phyloP scores from a whole-genome alignment of 495 filamentous ascomycete species.

The Aspergillus panamensis region DNA sequence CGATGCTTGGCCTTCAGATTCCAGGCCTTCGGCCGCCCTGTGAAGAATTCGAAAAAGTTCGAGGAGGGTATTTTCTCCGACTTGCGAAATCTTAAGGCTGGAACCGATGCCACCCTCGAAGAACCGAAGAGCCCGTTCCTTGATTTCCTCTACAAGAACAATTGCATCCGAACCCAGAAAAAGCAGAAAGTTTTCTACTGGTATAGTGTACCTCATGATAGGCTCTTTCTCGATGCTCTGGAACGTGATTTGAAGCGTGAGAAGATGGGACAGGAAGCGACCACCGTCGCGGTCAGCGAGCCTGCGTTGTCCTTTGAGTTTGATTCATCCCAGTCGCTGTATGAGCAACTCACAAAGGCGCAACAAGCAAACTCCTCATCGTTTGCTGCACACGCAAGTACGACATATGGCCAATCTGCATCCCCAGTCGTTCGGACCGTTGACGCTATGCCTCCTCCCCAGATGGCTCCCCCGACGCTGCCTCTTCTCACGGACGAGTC shows the following conservation, averaged over 20 bases:
- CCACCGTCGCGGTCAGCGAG: conserved; percentile 92
- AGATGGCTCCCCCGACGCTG: conserved; percentile 67
- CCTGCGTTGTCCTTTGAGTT: conserved; percentile 97
- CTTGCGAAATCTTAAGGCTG: conserved; percentile 94
- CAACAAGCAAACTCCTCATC: conserved; percentile 98
- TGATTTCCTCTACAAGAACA: conserved; percentile 99
- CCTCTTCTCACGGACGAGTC: conserved; percentile 77
- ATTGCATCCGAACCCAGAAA: conserved; percentile 99
- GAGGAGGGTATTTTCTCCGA: conserved; percentile 99
- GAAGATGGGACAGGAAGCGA: conserved; percentile 98
- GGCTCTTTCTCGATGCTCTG: conserved; percentile 93
- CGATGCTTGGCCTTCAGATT: conserved; percentile 97
- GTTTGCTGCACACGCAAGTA: conserved; percentile 79
- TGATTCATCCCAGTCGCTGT: conserved; percentile 97
- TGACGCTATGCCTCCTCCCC: conserved; percentile 81
- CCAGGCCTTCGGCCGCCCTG: conserved; percentile 94
- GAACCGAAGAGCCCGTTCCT: conserved; percentile 98
- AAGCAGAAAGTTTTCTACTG: conserved; percentile 99
- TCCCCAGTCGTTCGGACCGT: conserved; percentile 85
- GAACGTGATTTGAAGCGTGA: conserved; percentile 97
- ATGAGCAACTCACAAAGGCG: conserved; percentile 98
- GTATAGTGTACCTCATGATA: conserved; percentile 98
- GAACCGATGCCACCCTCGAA: conserved; percentile 97
- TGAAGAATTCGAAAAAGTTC: conserved; percentile 99
- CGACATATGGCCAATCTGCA: conserved; percentile 75